Percentiles rank a stretch among this genome's conserved stretches.
These are phyloP conservation scores for Penicillium waksmanii DNA, from an alignment of 495 filamentous ascomycete genomes.

Conservation along the genomic window DNA sequence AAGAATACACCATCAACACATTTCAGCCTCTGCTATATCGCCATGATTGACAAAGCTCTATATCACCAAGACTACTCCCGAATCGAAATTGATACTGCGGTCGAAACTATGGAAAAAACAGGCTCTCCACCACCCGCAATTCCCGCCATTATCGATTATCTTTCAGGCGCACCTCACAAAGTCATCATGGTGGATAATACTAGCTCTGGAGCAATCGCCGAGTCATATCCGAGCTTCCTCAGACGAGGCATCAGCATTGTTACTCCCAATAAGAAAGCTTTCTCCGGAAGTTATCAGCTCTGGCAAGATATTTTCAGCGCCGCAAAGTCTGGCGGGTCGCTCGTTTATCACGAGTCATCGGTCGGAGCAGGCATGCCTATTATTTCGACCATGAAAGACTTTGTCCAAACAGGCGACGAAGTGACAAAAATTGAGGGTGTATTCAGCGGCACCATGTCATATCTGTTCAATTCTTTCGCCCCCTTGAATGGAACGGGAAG, in stretches of 20 bases:
- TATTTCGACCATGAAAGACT: constrained; percentile 9
- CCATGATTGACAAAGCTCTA: constrained; percentile 12
- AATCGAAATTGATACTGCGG: constrained; percentile 9
- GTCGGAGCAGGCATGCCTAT: constrained; percentile 9
- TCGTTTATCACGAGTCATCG: constrained; percentile 12
- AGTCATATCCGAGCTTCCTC: constrained; percentile 6
- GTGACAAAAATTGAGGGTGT: constrained; percentile 12
- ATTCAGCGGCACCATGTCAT: constrained; percentile 13
- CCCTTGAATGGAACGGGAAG: not conserved
- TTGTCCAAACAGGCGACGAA: constrained; percentile 10
- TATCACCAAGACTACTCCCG: constrained; percentile 12
- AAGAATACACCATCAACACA: constrained; percentile 5
- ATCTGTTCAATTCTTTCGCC: constrained; percentile 8
- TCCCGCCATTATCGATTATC: constrained; percentile 4
- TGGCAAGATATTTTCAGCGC: constrained; percentile 11
- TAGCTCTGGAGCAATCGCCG: constrained; percentile 2
- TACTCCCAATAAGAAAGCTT: constrained; percentile 8
- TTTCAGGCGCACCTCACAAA: constrained; percentile 6
- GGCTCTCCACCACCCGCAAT: not conserved
- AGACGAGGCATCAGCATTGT: constrained; percentile 7
- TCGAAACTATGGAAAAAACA: not conserved
- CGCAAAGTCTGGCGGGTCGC: constrained; percentile 1
- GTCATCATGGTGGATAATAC: constrained; percentile 10
- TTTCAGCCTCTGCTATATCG: constrained; percentile 11
- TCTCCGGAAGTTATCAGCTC: constrained; percentile 10